Base-by-base conservation (phyloP, 2,329 filamentous ascomycete species). In the Microdochium paspali region DNA sequence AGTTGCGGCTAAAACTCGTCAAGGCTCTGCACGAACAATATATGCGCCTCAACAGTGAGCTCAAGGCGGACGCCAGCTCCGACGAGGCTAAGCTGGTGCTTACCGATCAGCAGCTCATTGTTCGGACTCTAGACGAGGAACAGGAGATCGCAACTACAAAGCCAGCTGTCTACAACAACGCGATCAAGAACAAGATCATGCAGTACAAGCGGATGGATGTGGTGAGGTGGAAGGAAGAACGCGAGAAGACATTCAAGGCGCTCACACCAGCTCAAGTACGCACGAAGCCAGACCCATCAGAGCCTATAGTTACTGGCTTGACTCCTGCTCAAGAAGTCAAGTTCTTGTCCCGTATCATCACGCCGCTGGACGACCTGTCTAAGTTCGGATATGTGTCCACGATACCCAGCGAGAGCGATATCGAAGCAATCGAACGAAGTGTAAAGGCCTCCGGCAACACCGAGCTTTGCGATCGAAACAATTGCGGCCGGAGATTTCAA, bases 181-280 rank as follows among this genome's bases (percentile, higher is more conserved):
- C 90, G 24, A 80, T 97, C 62, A 94, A 90, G 60, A 86, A 89
- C 54, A 82, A 82, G 28, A 84, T 97, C 49, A 76, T 85, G 56
- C 74, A 74, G 40, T 82, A 90, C 60, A 88, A 85, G 59, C 85
- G 84, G 51, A 90, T 95, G 85, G 72, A 71, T 1, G 60, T 80
- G 3, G 72, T 28, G 26, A 28, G 13, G 26, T 28, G 26, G 26
- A 28, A 28, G 26, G 26, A 28, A 13, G 26, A 28, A 28, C 7
- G 26, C 7, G 26, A 28, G 26, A 7, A 28, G 26, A 13, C 26
- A 28, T 7, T 28, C 26, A 64, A 66, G 45, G 63, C 55, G 15
- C 48, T 51, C 6, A 57, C 67, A 50, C 59, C 59, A 48, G 56
- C 42, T 49, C 61, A 52, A 49, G 68, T 58, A 50, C 56, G 54